Conservation (phyloP, 129 eudicot species). For the Cynara cardunculus region DNA sequence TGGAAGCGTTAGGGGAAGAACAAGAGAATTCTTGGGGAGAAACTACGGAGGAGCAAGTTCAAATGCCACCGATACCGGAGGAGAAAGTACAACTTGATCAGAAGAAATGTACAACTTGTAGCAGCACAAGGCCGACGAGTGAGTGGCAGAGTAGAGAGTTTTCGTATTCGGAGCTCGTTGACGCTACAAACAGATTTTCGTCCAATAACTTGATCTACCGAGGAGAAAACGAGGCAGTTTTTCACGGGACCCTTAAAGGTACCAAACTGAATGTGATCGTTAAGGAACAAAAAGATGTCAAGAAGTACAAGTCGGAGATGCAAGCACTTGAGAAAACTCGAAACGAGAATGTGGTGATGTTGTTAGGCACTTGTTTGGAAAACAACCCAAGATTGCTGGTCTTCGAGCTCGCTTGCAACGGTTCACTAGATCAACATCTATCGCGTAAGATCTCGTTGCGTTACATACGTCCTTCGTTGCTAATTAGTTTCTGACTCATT, state of each 20-base stretch:
- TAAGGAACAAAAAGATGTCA: constrained; percentile 34
- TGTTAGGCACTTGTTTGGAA: constrained; percentile 35
- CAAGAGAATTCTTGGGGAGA: constrained; percentile 5
- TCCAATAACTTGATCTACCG: constrained; percentile 35
- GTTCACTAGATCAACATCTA: constrained; percentile 42
- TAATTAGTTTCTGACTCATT: neutral
- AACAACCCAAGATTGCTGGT: constrained; percentile 21
- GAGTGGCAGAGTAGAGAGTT: constrained; percentile 15
- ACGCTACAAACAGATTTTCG: constrained; percentile 45
- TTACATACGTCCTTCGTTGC: neutral
- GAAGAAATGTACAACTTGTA: constrained; percentile 32
- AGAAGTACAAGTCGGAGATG: constrained; percentile 33
- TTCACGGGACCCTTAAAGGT: constrained; percentile 22
- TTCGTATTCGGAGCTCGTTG: constrained; percentile 28
- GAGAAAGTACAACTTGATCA: constrained; percentile 6
- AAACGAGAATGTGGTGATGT: constrained; percentile 35
- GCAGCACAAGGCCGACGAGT: constrained; percentile 29
- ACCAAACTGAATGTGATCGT: constrained; percentile 21
- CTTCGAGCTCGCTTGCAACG: constrained; percentile 40
- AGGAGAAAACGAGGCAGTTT: constrained; percentile 41
- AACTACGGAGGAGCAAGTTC: neutral
- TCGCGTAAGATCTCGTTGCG: constrained; percentile 24
- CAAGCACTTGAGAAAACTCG: constrained; percentile 31
- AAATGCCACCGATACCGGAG: neutral
- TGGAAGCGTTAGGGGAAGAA: constrained; percentile 21